Evolutionary conservation across 2,329 filamentous ascomycete species (phyloP), one percentile per base, ranked within the genome.

Genomic region (Grosmannia serpens): DNA sequence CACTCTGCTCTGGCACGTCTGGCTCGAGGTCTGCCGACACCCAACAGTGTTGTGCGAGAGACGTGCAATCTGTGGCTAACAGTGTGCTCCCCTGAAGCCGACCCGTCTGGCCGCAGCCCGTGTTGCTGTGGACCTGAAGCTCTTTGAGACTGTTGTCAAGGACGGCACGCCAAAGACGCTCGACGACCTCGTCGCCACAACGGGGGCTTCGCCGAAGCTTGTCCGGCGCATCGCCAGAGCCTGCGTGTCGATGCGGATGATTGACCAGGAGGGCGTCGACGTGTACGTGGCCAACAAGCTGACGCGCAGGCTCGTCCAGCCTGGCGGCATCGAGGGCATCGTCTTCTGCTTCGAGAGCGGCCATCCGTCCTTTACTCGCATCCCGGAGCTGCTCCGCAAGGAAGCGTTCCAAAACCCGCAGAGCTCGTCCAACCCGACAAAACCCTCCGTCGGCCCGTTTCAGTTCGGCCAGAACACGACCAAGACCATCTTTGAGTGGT

Each of bases 401-500:
- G 53, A 55, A 8, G 53, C 15, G 3, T 55, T 55, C 27, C 26
- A 10, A 9, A 55, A 55, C 53, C 53, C 53, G 15, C 53, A 33
- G n/a, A 55, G 38, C 53, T 31, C 38, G 15, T 33, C 53, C 8
- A 26, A 53, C n/a, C 51, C 51, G 31, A 9, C 29, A 20, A 22
- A 35, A 29, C 51, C 51, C 2, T 33, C 26, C 7, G 33, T 33
- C 3, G 53, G 53, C 10, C 53, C 53, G 17, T 55, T 55, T 11
- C 53, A 55, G 53, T 55, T 55, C 26, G 53, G 53, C 6, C 53
- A 55, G 10, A 22, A 26, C 20, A 47, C 41, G 38, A 22, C 38
- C 6, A 22, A 47, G 53, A 55, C 53, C 38, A 55, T 55, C 15
- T 55, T 55, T 31, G 53, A 55, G 53, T 55, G 53, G 53, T 55